Base-by-base conservation (phyloP, 345 rosid genomes). In the Eutrema japonicum region DNA sequence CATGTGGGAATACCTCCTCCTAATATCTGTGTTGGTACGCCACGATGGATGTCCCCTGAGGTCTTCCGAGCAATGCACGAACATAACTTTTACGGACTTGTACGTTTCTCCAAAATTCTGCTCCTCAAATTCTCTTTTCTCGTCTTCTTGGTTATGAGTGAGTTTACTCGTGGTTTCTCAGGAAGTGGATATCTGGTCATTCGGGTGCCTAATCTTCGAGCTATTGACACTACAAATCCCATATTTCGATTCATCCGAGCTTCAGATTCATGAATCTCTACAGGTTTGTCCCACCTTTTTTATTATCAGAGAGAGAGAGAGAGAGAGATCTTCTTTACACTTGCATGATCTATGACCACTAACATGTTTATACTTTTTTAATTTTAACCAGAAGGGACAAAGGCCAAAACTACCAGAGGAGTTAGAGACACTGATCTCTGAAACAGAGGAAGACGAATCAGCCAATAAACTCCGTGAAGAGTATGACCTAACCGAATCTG, bases 41-140 rank as follows among this genome's bases (percentile, higher is more conserved):
- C 99, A 5, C 89, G 98, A 7, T 95, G 99, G 98, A 92, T 95
- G 97, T 97, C 98, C 64, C 99, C 99, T 8, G 99, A 95, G 80
- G 98, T 95, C 71, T 71, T 92, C 53, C 82, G 52, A 68, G 83
- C 98, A 55, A 88, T 88, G 97, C 83, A 86, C 64, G 81, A 89
- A 50, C 84, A 37, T 4, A 82, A 54, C 60, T 54, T 18, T 11
- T 95, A 92, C 46, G 97, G 99, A 70, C 79, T 95, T 83, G 99
- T 92, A 86, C 67, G 82, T 68, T 76, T 65, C 58, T 76, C 61
- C 5, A 42, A 30, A 5, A 37, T n/a, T 3, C 29, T 45, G 57
- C 52, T 71, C 53, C 53, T 72, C 43, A 51, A 26, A 1, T 12
- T 49, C 7, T 50, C 18, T 5, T 7, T 61, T 38, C 69, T 75